These are phyloP conservation scores for Rhizopus sp. DNA, from an alignment of 371 early-diverging fungal species.

Conservation along the genomic window DNA sequence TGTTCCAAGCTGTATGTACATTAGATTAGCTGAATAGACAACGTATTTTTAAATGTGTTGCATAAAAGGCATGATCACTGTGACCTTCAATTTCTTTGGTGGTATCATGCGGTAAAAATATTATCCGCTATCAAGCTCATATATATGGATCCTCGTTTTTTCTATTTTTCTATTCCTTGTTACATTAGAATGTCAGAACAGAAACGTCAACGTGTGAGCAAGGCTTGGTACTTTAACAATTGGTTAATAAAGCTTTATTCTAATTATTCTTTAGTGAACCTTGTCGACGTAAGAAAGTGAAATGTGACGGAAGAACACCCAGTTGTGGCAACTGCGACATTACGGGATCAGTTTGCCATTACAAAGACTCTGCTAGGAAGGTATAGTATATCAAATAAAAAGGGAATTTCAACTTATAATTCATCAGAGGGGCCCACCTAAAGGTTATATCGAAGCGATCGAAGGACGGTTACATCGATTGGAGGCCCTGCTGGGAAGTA, in stretches of 20 bases:
- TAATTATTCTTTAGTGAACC: slow-evolving; percentile 41
- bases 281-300: slow-evolving; percentile 64
- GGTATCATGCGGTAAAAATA: slow-evolving; percentile 3
- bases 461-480: slow-evolving; percentile 67
- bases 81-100: no score
- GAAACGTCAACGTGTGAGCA: slow-evolving; percentile 50
- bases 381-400: slow-evolving; percentile 14
- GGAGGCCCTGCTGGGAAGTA: slow-evolving; percentile 65
- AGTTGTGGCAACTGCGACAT: slow-evolving; percentile 45
- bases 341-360: slow-evolving; percentile 34
- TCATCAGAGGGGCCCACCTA: slow-evolving; percentile 63
- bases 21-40: no score
- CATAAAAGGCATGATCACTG: neutral
- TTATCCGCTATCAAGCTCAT: neutral
- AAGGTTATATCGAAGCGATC: slow-evolving; percentile 77
- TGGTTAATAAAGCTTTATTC: slow-evolving; percentile 3
- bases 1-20: neutral
- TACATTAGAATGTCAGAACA: slow-evolving; percentile 10
- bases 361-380: slow-evolving; percentile 48
- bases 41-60: no score
- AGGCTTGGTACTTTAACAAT: slow-evolving; percentile 37
- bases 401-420: neutral
- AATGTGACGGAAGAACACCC: slow-evolving; percentile 59
- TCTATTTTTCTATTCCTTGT: slow-evolving; percentile 8
- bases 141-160: slow-evolving; percentile 1